Base-by-base conservation (phyloP, 2,329 filamentous ascomycete genomes). In the Nemania abortiva region DNA sequence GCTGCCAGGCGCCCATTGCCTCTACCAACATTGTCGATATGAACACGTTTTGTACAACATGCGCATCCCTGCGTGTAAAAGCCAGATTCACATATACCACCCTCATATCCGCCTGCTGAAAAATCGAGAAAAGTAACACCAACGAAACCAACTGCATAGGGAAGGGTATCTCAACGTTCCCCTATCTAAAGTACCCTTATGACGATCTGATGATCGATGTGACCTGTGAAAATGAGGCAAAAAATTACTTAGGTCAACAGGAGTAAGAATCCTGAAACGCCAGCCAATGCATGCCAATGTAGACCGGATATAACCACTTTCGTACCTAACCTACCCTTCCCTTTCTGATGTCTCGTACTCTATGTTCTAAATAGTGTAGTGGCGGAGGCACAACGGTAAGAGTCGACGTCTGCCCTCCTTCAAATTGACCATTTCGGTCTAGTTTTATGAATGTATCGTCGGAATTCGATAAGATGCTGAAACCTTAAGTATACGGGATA, bases 231-330 rank as follows among this genome's bases (percentile, higher is more conserved):
- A 70, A 70, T 66, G 57, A 63, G 50, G 54, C 24, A 57, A 67
- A 27, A 63, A 70, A 69, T 61, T 52, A 66, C 62, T 42, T 61
- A 55, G 58, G 57, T 45, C 47, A 70, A 50, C 18, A 60, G 45
- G 34, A 61, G 59, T 39, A 47, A 60, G 66, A 37, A 68, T 70
- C 68, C 68, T 68, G 59, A 72, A 71, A 72, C 70, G 70, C 70
- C 70, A 70, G 45, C 68, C 68, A 72, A 72, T 72, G 70, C 70
- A 71, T 63, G 70, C 24, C 68, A 66, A 67, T 70, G 62, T 65
- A 54, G 50, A 62, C 61, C 15, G 59, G 60, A 64, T 61, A 71
- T 63, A 66, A 66, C 63, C 63, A 53, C 52, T 22, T 20, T 29
- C 57, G 6, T 62, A 50, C 39, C 53, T 61, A 57, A 58, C 53